Evolutionary conservation across 2,329 filamentous ascomycete species (phyloP).

Genomic region (Fonsecaea pedrosoi): DNA sequence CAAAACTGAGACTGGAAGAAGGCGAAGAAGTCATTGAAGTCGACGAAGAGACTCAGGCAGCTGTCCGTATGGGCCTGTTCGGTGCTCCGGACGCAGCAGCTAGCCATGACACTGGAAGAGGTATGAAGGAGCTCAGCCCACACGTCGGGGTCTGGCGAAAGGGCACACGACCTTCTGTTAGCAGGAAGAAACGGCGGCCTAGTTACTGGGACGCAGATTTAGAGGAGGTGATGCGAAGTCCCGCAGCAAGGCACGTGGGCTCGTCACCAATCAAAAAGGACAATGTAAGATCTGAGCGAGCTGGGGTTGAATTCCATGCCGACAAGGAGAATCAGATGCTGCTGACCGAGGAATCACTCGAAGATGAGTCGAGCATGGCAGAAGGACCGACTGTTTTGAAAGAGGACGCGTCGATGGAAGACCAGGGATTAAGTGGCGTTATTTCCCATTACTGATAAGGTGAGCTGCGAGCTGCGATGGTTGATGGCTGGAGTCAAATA

Average conservation of each 20-base stretch:
- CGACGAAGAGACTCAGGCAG: slow-evolving; percentile 38
- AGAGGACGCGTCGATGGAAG: slow-evolving; percentile 22
- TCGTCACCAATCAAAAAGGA: slow-evolving; percentile 34
- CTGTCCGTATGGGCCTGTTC: slow-evolving; percentile 36
- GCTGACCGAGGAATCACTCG: slow-evolving; percentile 19
- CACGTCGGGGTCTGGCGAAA: slow-evolving; percentile 38
- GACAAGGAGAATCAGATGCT: slow-evolving; percentile 18
- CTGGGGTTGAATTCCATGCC: slow-evolving; percentile 29
- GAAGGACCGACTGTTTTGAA: slow-evolving; percentile 20
- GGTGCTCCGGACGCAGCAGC: slow-evolving; percentile 26
- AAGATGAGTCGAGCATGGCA: slow-evolving; percentile 16
- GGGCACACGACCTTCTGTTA: slow-evolving; percentile 21
- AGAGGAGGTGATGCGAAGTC: slow-evolving; percentile 37
- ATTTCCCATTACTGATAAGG: slow-evolving; percentile 7
- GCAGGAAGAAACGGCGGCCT: slow-evolving; percentile 37
- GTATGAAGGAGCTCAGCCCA: slow-evolving; percentile 38
- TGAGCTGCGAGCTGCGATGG: not conserved
- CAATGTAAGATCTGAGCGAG: slow-evolving; percentile 32
- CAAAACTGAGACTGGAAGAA: slow-evolving; percentile 30
- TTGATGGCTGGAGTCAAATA: not conserved
- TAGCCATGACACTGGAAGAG: slow-evolving; percentile 13
- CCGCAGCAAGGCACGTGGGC: slow-evolving; percentile 37
- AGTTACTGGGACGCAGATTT: slow-evolving; percentile 41
- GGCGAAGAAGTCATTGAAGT: slow-evolving; percentile 36
- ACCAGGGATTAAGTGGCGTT: not conserved